These are phyloP conservation scores for Pseudognaphalium luteoalbum DNA, from an alignment of 129 eudicot species.

Conservation along the genomic window DNA sequence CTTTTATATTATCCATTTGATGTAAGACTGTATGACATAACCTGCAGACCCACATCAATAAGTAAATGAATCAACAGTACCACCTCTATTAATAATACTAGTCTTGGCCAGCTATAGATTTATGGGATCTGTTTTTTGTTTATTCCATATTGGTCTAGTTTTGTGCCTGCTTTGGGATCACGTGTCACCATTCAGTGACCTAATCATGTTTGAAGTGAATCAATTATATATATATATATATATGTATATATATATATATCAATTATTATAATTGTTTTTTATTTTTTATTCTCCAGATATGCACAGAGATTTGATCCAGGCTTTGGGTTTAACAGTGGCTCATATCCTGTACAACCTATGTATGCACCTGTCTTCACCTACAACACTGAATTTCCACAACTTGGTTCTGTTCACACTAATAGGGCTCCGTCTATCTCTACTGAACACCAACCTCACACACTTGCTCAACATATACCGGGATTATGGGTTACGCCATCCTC, in stretches of 20 bases:
- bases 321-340: slow-evolving; percentile 79
- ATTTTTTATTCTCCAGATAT: slow-evolving; percentile 45
- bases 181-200: background rate
- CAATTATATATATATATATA: background rate
- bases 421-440: slow-evolving; percentile 52
- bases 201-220: background rate
- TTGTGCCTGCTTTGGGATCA: background rate
- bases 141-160: slow-evolving; percentile 4
- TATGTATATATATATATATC: background rate
- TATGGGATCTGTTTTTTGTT: background rate
- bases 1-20: background rate
- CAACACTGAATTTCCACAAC: slow-evolving; percentile 96
- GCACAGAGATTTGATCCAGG: slow-evolving; percentile 97
- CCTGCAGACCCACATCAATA: background rate
- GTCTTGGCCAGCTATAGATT: slow-evolving; percentile 11
- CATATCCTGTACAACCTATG: slow-evolving; percentile 83
- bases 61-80: background rate
- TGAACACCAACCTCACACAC: slow-evolving; percentile 65
- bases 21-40: background rate
- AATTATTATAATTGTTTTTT: too few species aligned
- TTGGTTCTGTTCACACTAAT: slow-evolving; percentile 66
- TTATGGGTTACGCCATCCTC: slow-evolving; percentile 72
- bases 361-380: slow-evolving; percentile 82
- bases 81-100: background rate
- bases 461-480: slow-evolving; percentile 72